phyloP scores from a whole-genome alignment of 208 protist genomes.

The Wallacemonas sp. region DNA sequence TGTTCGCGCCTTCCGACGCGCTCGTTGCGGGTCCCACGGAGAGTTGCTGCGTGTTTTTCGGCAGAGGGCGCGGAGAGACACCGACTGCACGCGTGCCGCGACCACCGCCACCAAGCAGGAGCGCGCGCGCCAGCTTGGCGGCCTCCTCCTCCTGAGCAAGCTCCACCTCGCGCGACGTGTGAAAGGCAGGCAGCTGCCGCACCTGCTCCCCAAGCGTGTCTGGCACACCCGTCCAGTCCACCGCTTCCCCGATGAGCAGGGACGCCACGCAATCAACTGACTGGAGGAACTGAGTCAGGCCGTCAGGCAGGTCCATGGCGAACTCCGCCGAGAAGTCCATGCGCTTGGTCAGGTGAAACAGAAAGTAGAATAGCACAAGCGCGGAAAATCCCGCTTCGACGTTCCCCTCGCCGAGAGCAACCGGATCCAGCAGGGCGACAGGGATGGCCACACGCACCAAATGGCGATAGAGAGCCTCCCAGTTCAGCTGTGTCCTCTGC shows the following conservation, averaged over 20 bases:
- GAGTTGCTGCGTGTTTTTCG: background rate
- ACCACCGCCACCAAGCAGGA: background rate
- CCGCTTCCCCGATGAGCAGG: constrained; percentile 56
- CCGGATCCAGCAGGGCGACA: constrained; percentile 35
- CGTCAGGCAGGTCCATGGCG: constrained; percentile 55
- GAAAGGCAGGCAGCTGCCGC: constrained; percentile 22
- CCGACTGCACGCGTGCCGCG: background rate
- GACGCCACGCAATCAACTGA: constrained; percentile 73
- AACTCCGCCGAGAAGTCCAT: constrained; percentile 82
- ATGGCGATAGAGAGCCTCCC: constrained; percentile 43
- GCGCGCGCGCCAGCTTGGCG: constrained; percentile 14
- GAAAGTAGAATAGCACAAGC: constrained; percentile 79
- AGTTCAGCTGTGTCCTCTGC: constrained; percentile 56
- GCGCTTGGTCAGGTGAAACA: constrained; percentile 68
- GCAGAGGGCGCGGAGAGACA: background rate
- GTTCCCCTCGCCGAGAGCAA: constrained; percentile 29
- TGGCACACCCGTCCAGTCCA: constrained; percentile 48
- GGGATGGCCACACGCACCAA: constrained; percentile 57
- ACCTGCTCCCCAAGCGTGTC: constrained; percentile 36
- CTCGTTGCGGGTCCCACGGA: no score
- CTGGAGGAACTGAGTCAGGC: constrained; percentile 59
- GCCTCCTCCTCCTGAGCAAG: constrained; percentile 22
- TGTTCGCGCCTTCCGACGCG: no score
- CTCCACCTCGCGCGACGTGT: constrained; percentile 11
- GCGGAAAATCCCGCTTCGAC: constrained; percentile 61